Evolutionary conservation across 768 basidiomycete species (phyloP).

Genomic region (Termitomyces sp.): DNA sequence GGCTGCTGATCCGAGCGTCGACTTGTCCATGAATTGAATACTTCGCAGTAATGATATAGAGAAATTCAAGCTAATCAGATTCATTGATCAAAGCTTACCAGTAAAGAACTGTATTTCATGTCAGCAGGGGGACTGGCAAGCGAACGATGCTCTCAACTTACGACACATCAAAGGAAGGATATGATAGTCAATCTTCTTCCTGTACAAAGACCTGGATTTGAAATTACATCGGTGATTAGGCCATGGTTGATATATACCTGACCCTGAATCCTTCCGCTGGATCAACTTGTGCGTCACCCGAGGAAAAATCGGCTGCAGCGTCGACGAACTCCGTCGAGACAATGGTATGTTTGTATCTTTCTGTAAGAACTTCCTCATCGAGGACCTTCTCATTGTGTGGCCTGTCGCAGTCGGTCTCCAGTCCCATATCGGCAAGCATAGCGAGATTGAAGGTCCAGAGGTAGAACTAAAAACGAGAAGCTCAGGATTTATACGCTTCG

Average conservation of each 20-base stretch:
- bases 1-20: constrained; percentile 60
- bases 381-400: constrained; percentile 25
- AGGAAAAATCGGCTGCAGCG: constrained; percentile 55
- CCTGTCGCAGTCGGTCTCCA: constrained; percentile 10
- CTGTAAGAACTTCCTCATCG: not conserved
- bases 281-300: constrained; percentile 45
- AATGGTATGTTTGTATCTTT: constrained; percentile 26
- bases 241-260: constrained; percentile 35
- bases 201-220: constrained; percentile 10
- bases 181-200: constrained; percentile 63
- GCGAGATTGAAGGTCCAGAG: not conserved
- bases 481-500: not conserved
- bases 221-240: not conserved
- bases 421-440: not conserved
- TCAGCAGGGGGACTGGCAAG: not conserved
- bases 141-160: constrained; percentile 26
- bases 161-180: constrained; percentile 71
- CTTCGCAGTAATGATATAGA: constrained; percentile 26
- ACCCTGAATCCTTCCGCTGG: constrained; percentile 49
- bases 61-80: too few relatives aligned
- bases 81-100: constrained; percentile 33
- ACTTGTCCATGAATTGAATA: constrained; percentile 80
- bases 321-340: constrained; percentile 51
- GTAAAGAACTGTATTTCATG: constrained; percentile 42
- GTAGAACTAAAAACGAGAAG: not conserved